Base-by-base conservation (phyloP, 2,329 filamentous ascomycete genomes). In the Xylariaceae sp. region DNA sequence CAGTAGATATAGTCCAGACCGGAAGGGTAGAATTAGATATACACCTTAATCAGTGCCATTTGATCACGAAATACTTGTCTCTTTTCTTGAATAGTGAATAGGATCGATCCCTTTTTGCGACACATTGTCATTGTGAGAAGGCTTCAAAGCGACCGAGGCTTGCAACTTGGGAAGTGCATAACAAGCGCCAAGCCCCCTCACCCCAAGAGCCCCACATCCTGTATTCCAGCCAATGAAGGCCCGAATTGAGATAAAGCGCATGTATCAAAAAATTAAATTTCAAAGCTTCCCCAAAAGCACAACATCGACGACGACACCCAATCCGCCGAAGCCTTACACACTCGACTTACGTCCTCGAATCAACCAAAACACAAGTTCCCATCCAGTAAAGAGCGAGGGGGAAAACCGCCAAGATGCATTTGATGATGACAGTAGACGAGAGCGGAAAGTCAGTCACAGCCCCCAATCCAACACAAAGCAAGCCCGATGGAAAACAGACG, bases 381-480 rank as follows among this genome's bases (percentile, higher is more conserved):
- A 17, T 33, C 12, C 6, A 18, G 3, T 3, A 26, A 27, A 31
- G n/a, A 14, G 16, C 34, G n/a, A n/a, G n/a, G n/a, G n/a, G n/a
- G n/a, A n/a, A n/a, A n/a, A n/a, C n/a, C 40, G 36, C 12, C 34
- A 53, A 42, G 12, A 78, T 78, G 74, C 74, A 78, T 76, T 61
- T 78, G 42, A 78, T 78, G 92, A 95, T 90, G 80, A 92, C 85
- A 18, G 35, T 89, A 68, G 85, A 88, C 66, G 65, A 75, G 54
- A 70, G 76, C 46, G 89, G 90, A 74, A 90, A 88, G 44, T 47
- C 36, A 47, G 44, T 47, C 39, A 4, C 17, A 23, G 9, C 13
- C 12, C 29, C 33, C 30, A n/a, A 23, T 4, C 26, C 11, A 9
- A 19, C 3, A 28, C 14, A 9, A 5, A 9, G 19, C 19, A 21